A percentile compares a stretch with the other conserved stretches of the same genome.
Evolutionary conservation across 257 asterid species (phyloP).

Genomic region (Solanum piurae): DNA sequence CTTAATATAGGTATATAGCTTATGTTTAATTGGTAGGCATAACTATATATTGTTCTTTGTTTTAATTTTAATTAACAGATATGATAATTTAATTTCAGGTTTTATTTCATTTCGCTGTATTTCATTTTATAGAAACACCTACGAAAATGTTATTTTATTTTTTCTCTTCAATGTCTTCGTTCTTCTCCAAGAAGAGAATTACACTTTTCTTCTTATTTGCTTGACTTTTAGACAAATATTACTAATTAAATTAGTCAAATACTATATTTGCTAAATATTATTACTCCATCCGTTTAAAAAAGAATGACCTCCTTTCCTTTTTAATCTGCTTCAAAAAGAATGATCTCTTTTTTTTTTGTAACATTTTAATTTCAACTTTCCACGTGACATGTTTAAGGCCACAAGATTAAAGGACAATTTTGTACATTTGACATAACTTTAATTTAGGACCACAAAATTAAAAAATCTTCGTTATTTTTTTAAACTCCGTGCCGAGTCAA

Average conservation of each 20-base stretch:
- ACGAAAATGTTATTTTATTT: not conserved
- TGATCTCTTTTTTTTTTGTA: too few relatives aligned
- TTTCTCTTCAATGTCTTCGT: not conserved
- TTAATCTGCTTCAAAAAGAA: too few relatives aligned
- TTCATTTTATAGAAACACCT: not conserved
- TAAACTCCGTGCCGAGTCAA: too few relatives aligned
- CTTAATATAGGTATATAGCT: not conserved
- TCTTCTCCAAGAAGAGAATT: not conserved
- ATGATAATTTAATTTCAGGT: not conserved
- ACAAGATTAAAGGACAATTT: too few relatives aligned
- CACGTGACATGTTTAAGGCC: too few relatives aligned
- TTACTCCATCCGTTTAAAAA: too few relatives aligned
- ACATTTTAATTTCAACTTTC: too few relatives aligned
- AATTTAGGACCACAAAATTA: too few relatives aligned
- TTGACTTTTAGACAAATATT: not conserved
- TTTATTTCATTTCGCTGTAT: not conserved
- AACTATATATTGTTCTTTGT: not conserved
- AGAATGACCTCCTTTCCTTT: too few relatives aligned
- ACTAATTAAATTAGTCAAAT: not conserved
- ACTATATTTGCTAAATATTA: not conserved
- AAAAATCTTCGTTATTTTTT: too few relatives aligned
- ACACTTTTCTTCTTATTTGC: not conserved
- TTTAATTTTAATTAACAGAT: not conserved
- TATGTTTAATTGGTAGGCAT: not conserved
- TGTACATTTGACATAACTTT: too few relatives aligned